Evolutionary conservation across 352 stramenopile species (phyloP), one percentile per base, ranked within the genome.

Genomic region (Halophytophthora batemanensis): DNA sequence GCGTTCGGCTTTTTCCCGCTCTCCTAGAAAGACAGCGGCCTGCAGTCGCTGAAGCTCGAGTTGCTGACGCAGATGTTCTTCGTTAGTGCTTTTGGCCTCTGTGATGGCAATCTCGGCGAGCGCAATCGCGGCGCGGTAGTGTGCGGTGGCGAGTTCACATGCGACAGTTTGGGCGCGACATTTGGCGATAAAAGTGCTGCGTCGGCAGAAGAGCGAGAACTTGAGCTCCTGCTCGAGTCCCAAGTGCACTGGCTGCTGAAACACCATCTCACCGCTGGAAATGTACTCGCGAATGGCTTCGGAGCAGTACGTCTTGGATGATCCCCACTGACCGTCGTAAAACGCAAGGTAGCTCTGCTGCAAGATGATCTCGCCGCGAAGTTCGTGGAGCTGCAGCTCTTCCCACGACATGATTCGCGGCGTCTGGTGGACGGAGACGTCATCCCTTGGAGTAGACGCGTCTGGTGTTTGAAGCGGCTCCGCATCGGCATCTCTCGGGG

Each of bases 41-140:
- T 84, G 62, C 2, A 56, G 37, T 21, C 61, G 49, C 34, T 81
- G 56, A n/a, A 82, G 33, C 25, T 82, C 56, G 10, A 89, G 45
- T 7, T 75, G 65, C 22, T 75, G 69, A 15, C 59, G 47, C 14
- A 82, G 46, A 13, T 80, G 61, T 21, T 63, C 49, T 65, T 87
- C 71, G n/a, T 59, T 64, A 11, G 47, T 66, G 22, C 21, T 34
- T 35, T 50, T 64, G 8, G 64, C 64, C 36, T 87, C 76, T 15
- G 69, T 42, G 10, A 87, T 59, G 2, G 66, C 71, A 22, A 59
- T 14, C 19, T 65, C 40, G 14, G 65, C 51, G 6, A 59, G 52
- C 3, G 64, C 37, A 31, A 80, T 42, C 13, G 65, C 73, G 13
- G 55, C 36, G 4, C 59, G 50, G 49, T 69, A 77, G 7, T 62